phyloP scores from a whole-genome alignment of 495 filamentous ascomycete genomes.

The Pyrenula massariospora region DNA sequence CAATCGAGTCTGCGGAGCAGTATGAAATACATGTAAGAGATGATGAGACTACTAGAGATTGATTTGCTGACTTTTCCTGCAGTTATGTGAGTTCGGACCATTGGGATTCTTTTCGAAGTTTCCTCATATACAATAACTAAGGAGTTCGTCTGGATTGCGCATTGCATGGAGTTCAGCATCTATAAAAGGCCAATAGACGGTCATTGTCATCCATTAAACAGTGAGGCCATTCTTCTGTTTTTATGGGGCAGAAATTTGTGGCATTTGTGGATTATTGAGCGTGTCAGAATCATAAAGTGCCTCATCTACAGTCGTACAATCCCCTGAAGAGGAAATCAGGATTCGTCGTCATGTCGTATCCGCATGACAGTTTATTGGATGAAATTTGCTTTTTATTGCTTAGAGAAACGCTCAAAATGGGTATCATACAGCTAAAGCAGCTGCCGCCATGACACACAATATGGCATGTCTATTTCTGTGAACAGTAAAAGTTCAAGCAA shows the following conservation, averaged over 20 bases:
- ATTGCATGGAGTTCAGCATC: not conserved
- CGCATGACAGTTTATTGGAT: too few species aligned
- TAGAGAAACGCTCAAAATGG: not conserved
- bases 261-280: not conserved
- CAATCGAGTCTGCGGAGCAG: constrained; percentile 85
- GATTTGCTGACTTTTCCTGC: not conserved
- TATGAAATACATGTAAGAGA: constrained; percentile 92
- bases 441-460: not conserved
- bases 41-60: not conserved
- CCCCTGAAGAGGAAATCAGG: too few species aligned
- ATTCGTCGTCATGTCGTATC: too few species aligned
- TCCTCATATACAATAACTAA: constrained; percentile 78
- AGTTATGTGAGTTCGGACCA: constrained; percentile 64
- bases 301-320: too few species aligned
- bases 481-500: not conserved
- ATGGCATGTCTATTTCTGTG: not conserved
- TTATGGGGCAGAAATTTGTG: not conserved
- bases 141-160: not conserved
- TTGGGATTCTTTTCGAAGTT: constrained; percentile 71
- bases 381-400: not conserved
- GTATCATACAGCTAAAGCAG: not conserved
- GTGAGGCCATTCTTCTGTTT: not conserved
- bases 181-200: not conserved
- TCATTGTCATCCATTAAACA: not conserved
- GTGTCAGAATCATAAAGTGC: too few species aligned